Base-by-base conservation (phyloP, 2,329 filamentous ascomycete species). In the Colletotrichum lupini region DNA sequence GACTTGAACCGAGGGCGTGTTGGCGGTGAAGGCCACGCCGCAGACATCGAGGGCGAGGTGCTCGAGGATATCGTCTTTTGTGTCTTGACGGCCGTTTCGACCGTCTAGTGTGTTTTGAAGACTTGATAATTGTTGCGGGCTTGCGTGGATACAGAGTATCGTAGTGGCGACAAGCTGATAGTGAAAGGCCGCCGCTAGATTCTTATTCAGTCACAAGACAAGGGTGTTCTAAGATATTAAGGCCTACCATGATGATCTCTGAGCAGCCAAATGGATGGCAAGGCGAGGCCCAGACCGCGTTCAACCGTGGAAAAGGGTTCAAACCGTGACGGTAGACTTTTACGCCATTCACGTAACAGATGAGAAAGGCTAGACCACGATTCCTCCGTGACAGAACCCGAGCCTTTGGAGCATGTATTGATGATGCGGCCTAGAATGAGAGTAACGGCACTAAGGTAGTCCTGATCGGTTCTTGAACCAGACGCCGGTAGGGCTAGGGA, bases 1-100 rank as follows among this genome's bases (percentile, higher is more conserved):
- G 4, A 88, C 84, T 5, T 86, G 77, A 2, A 87, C 85, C 0
- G 85, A 76, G 0, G 83, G 78, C 5, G 79, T 83, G 6, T 82
- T 82, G n/a, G 83, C 79, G 0, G 85, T 85, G 59, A 87, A 85
- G 0, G 85, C 83, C 14, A 86, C 79, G 1, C 85, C 85, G 66
- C 84, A 87, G 2, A 87, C 79, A 2, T 83, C 79, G 0, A 81
- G 75, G 0, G 84, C 83, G 16, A 81, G 78, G 0, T 68, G 63
- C 12, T 84, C 81, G 1, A 85, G 76, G 1, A 83, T 66, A 1
- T 80, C 76, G 6, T 76, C 75, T 62, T 76, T 26, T 30, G 49
- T 42, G 6, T 1, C 14, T 4, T 22, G 5, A 0, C 3, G 12
- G 4, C 16, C 11, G 8, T 22, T 1, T 5, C 7, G 37, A 11